Conservation (phyloP, 768 basidiomycete species). For the Gloeostereum incarnatum region DNA sequence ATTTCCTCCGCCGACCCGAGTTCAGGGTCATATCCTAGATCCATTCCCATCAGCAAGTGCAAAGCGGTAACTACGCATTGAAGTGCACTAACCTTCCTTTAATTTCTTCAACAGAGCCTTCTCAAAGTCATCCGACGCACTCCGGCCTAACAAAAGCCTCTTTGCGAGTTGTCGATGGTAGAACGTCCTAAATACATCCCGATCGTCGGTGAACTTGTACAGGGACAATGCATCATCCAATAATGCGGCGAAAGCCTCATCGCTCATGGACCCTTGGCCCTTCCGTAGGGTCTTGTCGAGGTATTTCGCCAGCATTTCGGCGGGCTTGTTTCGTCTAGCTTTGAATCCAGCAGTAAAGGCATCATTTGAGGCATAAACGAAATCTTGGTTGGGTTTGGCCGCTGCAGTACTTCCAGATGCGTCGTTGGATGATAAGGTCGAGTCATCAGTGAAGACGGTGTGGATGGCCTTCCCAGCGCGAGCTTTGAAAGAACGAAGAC, state of each 20-base stretch:
- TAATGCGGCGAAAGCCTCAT: constrained; percentile 50
- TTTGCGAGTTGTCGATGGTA: constrained; percentile 87
- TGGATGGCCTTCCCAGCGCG: constrained; percentile 41
- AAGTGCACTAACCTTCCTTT: constrained; percentile 52
- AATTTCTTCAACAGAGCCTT: constrained; percentile 76
- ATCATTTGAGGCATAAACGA: constrained; percentile 58
- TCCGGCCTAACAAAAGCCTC: constrained; percentile 73
- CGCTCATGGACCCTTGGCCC: constrained; percentile 65
- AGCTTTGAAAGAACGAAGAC: constrained; percentile 59
- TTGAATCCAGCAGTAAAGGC: constrained; percentile 73
- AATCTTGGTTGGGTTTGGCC: constrained; percentile 35
- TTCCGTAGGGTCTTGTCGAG: constrained; percentile 82
- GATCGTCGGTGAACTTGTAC: constrained; percentile 85
- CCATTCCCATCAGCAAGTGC: constrained; percentile 2
- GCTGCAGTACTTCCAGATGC: constrained; percentile 4
- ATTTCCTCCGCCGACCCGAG: constrained; percentile 92
- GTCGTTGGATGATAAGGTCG: constrained; percentile 9
- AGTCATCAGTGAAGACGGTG: constrained; percentile 40
- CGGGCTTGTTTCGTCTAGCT: constrained; percentile 64
- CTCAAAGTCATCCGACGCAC: constrained; percentile 84
- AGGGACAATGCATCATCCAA: constrained; percentile 63
- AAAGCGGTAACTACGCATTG: background rate
- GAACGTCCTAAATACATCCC: constrained; percentile 90
- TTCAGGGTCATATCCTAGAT: constrained; percentile 84
- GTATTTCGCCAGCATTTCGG: constrained; percentile 89